These are phyloP conservation scores for Astrocystis sublimbata DNA, from an alignment of 495 filamentous ascomycete species.

Conservation along the genomic window DNA sequence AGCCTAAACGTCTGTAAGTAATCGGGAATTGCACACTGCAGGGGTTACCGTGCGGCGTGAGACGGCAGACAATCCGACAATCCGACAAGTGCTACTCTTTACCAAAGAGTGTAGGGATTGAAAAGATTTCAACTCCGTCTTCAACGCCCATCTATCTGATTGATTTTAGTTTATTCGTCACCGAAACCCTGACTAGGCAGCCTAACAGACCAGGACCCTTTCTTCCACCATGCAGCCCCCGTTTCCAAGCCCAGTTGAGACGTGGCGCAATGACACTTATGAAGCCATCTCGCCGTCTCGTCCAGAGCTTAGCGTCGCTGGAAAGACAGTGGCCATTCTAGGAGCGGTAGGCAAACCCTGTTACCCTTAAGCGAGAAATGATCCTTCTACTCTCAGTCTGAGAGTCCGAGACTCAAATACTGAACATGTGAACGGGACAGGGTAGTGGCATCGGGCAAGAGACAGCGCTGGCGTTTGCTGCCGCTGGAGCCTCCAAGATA, in stretches of 20 bases:
- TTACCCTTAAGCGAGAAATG: neutral
- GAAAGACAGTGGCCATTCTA: slow-evolving; percentile 50
- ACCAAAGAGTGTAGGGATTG: too few relatives aligned
- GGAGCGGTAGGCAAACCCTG: slow-evolving; percentile 41
- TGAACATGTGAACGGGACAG: slow-evolving; percentile 4
- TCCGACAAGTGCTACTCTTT: too few relatives aligned
- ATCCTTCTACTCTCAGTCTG: neutral
- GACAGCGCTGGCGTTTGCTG: slow-evolving; percentile 27
- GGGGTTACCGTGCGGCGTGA: too few relatives aligned
- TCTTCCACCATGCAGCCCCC: slow-evolving; percentile 11
- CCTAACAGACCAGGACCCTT: neutral
- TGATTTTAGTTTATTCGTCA: neutral
- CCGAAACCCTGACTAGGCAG: neutral
- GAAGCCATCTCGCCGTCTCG: slow-evolving; percentile 42
- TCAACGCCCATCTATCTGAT: too few relatives aligned
- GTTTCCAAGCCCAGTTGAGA: slow-evolving; percentile 21
- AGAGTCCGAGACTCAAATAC: slow-evolving; percentile 20
- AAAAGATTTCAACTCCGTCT: too few relatives aligned
- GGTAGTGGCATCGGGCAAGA: slow-evolving; percentile 42
- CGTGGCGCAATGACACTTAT: slow-evolving; percentile 44
- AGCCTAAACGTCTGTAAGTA: too few relatives aligned
- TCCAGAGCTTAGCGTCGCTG: slow-evolving; percentile 41
- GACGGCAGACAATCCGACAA: too few relatives aligned
- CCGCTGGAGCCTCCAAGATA: slow-evolving; percentile 35
- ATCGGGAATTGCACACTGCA: too few relatives aligned